Evolutionary conservation across 345 rosid species (phyloP).

Genomic region (Mangifera indica): DNA sequence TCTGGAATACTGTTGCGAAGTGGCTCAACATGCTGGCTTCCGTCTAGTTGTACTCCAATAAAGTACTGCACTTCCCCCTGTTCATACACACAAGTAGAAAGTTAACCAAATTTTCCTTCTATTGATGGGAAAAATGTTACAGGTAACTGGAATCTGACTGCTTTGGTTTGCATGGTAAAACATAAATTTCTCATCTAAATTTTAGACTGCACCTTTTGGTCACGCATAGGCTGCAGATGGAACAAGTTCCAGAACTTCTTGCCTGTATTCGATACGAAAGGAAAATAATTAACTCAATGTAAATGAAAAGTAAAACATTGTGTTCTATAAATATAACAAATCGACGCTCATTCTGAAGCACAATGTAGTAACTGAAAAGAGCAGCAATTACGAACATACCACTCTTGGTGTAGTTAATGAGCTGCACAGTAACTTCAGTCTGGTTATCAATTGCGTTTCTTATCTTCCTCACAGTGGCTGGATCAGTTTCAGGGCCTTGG

Average conservation of each 20-base stretch:
- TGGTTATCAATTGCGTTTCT: conserved; percentile 88
- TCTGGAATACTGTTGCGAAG: conserved; percentile 65
- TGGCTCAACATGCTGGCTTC: conserved; percentile 91
- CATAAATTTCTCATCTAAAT: not conserved
- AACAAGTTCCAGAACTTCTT: conserved; percentile 98
- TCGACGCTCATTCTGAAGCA: not conserved
- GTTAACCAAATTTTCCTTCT: not conserved
- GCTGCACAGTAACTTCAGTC: conserved; percentile 88
- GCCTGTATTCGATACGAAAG: conserved; percentile 43
- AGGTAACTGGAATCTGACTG: not conserved
- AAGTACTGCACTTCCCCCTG: conserved; percentile 98
- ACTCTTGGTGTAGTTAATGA: conserved; percentile 89
- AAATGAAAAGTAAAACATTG: no score
- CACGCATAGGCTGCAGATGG: conserved; percentile 99
- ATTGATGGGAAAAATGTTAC: not conserved
- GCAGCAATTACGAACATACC: conserved; percentile 41
- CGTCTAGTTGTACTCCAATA: conserved; percentile 94
- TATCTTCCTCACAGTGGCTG: conserved; percentile 80
- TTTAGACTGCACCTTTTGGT: conserved; percentile 66
- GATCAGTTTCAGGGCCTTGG: conserved; percentile 98
- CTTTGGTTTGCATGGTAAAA: not conserved
- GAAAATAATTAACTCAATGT: not conserved
- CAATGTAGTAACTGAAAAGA: not conserved
- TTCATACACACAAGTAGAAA: conserved; percentile 14
- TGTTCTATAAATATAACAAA: no score